These are phyloP conservation scores for Linum usitatissimum DNA, from an alignment of 345 rosid genomes.

Conservation along the genomic window DNA sequence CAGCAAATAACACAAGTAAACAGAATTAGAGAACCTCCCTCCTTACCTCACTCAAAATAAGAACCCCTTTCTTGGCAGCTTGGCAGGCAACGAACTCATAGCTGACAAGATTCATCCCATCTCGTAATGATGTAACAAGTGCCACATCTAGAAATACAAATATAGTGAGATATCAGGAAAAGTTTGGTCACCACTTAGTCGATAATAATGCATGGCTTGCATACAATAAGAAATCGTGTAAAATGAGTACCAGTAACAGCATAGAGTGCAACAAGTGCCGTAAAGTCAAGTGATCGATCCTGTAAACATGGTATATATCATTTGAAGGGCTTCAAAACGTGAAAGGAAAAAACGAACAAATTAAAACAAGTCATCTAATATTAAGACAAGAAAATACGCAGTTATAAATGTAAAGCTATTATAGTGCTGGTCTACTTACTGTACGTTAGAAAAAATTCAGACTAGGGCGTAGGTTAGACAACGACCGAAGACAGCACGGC, in stretches of 20 bases:
- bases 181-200: slow-evolving; percentile 2
- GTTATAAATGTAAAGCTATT: background rate
- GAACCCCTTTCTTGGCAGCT: slow-evolving; percentile 55
- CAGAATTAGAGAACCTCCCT: background rate
- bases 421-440: background rate
- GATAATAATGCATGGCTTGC: background rate
- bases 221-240: background rate
- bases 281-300: slow-evolving; percentile 54
- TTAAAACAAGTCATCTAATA: background rate
- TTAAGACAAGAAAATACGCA: background rate
- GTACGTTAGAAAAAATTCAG: background rate
- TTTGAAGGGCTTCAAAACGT: slow-evolving; percentile 12
- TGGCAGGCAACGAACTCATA: slow-evolving; percentile 61
- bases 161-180: slow-evolving; percentile 3
- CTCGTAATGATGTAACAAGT: slow-evolving; percentile 49
- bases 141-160: slow-evolving; percentile 36
- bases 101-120: slow-evolving; percentile 60
- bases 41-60: slow-evolving; percentile 48
- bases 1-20: background rate
- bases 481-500: background rate
- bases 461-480: background rate
- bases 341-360: slow-evolving; percentile 3
- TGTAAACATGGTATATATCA: slow-evolving; percentile 19
- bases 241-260: slow-evolving; percentile 42
- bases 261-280: slow-evolving; percentile 45